Evolutionary conservation across 2,329 filamentous ascomycete genomes (phyloP).

Genomic region (Ophiostoma ulmi): DNA sequence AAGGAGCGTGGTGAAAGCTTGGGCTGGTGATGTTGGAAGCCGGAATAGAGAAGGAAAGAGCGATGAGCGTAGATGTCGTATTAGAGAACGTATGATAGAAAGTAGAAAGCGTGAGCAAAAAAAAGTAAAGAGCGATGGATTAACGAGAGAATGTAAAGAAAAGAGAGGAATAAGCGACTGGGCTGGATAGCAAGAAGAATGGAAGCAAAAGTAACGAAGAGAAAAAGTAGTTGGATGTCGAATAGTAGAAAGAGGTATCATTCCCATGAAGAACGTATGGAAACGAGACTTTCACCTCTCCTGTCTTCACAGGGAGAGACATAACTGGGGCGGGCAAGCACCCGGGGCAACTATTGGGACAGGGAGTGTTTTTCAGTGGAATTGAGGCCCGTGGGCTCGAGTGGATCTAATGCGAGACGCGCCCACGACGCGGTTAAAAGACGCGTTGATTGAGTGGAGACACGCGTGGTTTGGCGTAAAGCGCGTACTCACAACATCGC

Average conservation of each 20-base stretch:
- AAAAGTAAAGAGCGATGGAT: background rate
- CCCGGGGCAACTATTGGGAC: slow-evolving; percentile 17
- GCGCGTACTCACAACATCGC: background rate
- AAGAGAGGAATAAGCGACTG: slow-evolving; percentile 7
- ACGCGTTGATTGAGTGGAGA: slow-evolving; percentile 6
- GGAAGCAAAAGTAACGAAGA: background rate
- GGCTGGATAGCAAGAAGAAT: background rate
- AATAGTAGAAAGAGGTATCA: background rate
- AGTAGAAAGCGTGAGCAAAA: background rate
- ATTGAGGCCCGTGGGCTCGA: slow-evolving; percentile 5
- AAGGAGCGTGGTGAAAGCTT: background rate
- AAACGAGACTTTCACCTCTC: slow-evolving; percentile 1
- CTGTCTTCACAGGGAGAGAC: slow-evolving; percentile 4
- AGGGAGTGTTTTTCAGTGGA: slow-evolving; percentile 11
- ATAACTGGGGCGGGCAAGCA: slow-evolving; percentile 11
- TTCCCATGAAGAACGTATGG: background rate
- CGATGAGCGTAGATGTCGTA: slow-evolving; percentile 6
- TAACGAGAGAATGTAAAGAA: background rate
- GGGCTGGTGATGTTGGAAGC: background rate
- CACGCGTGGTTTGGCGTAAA: background rate
- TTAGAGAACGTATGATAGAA: background rate
- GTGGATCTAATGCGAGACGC: slow-evolving; percentile 12
- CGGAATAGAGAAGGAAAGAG: slow-evolving; percentile 3
- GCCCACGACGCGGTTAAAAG: background rate
- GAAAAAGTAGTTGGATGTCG: background rate